Evolutionary conservation across 805 yeast genomes (phyloP).

Genomic region (Kurtzmaniella fragi): DNA sequence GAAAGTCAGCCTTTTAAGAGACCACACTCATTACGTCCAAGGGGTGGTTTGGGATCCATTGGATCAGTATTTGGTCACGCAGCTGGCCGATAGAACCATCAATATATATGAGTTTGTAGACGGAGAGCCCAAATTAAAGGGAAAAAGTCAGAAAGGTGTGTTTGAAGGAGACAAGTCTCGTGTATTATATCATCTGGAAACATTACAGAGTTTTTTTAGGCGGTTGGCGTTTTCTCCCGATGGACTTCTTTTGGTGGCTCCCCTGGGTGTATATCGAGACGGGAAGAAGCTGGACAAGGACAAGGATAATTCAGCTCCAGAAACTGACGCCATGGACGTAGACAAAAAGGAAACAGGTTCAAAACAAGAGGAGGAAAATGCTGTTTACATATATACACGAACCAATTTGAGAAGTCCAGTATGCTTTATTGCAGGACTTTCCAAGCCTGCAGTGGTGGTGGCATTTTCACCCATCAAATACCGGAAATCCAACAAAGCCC

Average conservation of each 20-base stretch:
- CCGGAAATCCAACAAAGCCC: slow-evolving; percentile 19
- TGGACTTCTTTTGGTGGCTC: slow-evolving; percentile 74
- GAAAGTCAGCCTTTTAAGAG: slow-evolving; percentile 54
- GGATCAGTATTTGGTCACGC: slow-evolving; percentile 73
- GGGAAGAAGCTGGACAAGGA: neutral
- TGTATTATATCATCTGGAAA: slow-evolving; percentile 71
- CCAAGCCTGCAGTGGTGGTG: slow-evolving; percentile 80
- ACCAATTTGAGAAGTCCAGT: slow-evolving; percentile 67
- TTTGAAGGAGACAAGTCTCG: neutral
- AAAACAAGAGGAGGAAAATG: slow-evolving; percentile 44
- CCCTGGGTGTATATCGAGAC: slow-evolving; percentile 54
- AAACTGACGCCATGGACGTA: neutral
- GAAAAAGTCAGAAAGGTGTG: neutral
- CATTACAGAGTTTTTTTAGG: slow-evolving; percentile 86
- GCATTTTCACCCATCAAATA: slow-evolving; percentile 70
- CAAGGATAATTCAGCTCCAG: neutral
- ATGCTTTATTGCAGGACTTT: slow-evolving; percentile 72
- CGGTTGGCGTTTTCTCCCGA: slow-evolving; percentile 85
- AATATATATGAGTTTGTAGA: slow-evolving; percentile 53
- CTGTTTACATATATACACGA: slow-evolving; percentile 77
- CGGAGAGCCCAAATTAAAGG: slow-evolving; percentile 9
- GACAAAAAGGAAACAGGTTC: neutral
- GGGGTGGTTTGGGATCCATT: slow-evolving; percentile 96
- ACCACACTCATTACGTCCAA: slow-evolving; percentile 87
- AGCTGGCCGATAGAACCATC: slow-evolving; percentile 83